These are phyloP conservation scores for Raffaelea ambrosiae DNA, from an alignment of 2,329 filamentous ascomycete species.

Conservation along the genomic window DNA sequence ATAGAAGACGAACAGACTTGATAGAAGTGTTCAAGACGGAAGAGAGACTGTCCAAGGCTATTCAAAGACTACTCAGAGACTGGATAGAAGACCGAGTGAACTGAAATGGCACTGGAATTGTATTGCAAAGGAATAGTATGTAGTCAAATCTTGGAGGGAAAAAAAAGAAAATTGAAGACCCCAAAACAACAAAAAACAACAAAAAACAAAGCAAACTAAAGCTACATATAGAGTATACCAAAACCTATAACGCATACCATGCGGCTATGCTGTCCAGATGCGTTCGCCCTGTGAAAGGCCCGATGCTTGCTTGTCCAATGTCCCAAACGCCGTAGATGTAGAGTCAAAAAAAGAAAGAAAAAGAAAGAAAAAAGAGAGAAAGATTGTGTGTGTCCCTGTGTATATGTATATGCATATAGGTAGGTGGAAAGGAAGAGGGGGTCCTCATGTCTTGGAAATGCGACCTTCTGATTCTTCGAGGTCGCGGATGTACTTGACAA, in stretches of 20 bases:
- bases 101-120: no score
- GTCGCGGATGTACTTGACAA: conserved; percentile 89
- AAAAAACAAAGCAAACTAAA: neutral
- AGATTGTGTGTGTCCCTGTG: neutral
- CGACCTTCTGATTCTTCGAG: conserved; percentile 45
- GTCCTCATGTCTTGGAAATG: neutral
- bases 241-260: no score
- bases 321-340: neutral
- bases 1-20: no score
- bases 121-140: no score
- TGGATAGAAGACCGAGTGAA: no score
- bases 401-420: no score
- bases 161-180: neutral
- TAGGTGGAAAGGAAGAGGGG: no score
- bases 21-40: no score
- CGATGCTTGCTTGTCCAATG: neutral
- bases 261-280: neutral
- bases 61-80: no score
- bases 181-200: neutral
- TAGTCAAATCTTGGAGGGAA: neutral
- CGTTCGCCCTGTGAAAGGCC: neutral
- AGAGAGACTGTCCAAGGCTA: no score
- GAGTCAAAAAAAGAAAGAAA: neutral
- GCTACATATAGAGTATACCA: neutral
- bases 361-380: neutral